These are phyloP conservation scores for Wallacemonas sp. DNA, from an alignment of 208 protist species.

Conservation along the genomic window DNA sequence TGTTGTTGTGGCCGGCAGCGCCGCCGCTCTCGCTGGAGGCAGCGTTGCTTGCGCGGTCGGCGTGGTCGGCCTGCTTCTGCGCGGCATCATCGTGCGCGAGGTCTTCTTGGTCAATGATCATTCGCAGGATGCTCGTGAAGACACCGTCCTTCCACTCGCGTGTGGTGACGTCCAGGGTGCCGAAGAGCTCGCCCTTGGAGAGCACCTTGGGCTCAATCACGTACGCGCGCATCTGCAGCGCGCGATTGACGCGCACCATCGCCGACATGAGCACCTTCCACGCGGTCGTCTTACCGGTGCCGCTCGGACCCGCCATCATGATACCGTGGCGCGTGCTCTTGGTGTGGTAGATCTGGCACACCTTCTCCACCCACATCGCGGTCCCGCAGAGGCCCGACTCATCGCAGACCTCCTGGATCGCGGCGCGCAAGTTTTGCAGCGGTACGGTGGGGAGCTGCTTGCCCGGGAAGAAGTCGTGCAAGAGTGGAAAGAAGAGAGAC, in stretches of 20 bases:
- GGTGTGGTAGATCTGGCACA: slow-evolving; percentile 98
- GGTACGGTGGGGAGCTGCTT: slow-evolving; percentile 42
- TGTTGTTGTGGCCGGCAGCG: not conserved
- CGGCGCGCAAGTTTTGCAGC: slow-evolving; percentile 56
- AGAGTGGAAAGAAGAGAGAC: slow-evolving; percentile 93
- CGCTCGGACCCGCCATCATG: slow-evolving; percentile 99
- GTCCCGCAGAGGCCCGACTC: slow-evolving; percentile 60
- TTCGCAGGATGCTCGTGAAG: slow-evolving; percentile 97
- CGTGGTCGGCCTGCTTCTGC: slow-evolving; percentile 32
- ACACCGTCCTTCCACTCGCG: slow-evolving; percentile 99
- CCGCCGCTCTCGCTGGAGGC: slow-evolving; percentile 20
- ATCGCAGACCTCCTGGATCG: slow-evolving; percentile 85
- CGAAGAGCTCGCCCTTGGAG: slow-evolving; percentile 98
- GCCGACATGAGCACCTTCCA: slow-evolving; percentile 96
- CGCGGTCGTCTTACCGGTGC: slow-evolving; percentile 97
- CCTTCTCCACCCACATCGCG: slow-evolving; percentile 96
- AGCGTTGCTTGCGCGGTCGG: slow-evolving; percentile 31
- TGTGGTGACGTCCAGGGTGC: slow-evolving; percentile 97
- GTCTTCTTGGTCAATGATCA: slow-evolving; percentile 95
- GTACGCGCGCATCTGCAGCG: slow-evolving; percentile 92
- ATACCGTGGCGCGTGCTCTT: slow-evolving; percentile 98
- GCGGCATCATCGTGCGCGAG: slow-evolving; percentile 31
- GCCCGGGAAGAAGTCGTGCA: slow-evolving; percentile 98
- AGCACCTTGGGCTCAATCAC: slow-evolving; percentile 99
- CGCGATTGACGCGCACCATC: slow-evolving; percentile 68